Evolutionary conservation across 2,329 filamentous ascomycete genomes (phyloP), one percentile per base, ranked within the genome.

Genomic region (Diaporthe destruens): DNA sequence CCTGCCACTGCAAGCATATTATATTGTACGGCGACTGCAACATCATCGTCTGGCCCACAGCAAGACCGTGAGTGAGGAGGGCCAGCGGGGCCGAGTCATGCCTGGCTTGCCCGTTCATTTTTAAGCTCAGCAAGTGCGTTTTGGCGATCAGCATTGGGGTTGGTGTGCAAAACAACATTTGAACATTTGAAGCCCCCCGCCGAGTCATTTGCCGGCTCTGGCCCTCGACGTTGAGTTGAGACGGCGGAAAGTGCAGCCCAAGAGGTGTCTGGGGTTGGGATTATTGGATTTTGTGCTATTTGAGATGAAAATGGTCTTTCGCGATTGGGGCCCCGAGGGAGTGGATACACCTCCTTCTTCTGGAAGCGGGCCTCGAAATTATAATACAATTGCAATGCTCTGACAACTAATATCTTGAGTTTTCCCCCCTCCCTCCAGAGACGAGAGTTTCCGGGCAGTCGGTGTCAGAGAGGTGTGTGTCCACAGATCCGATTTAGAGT

Each of bases 151-250:
- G 18, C 12, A 53, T 65, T 36, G 20, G 42, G 44, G 14, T 9
- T 7, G 25, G 23, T 59, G 29, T 36, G 25, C 47, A 29, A 66
- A 53, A 53, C 44, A 49, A n/a, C 34, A 36, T 36, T 36, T 36
- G 34, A 49, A n/a, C 34, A 36, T 36, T 36, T 36, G 34, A 36
- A 11, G 34, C 2, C 6, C 39, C 14, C 39, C n/a, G 47, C 53
- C n/a, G 47, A 66, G 61, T 66, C 61, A 66, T 66, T 53, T 66
- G 61, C 44, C 47, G 61, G 20, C 9, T n/a, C 32, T 42, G 39
- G 12, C 39, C 39, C 42, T 20, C 18, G 42, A 7, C 6, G 36
- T 29, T 39, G 29, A 23, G 32, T 44, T 66, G 61, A 39, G 16
- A 25, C 42, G 32, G 47, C 20, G 44, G 29, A 36, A 66, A 36